Percentiles rank a stretch among this genome's conserved stretches.
phyloP scores from a whole-genome alignment of 2,329 filamentous ascomycete genomes.

The Tothia fuscella region DNA sequence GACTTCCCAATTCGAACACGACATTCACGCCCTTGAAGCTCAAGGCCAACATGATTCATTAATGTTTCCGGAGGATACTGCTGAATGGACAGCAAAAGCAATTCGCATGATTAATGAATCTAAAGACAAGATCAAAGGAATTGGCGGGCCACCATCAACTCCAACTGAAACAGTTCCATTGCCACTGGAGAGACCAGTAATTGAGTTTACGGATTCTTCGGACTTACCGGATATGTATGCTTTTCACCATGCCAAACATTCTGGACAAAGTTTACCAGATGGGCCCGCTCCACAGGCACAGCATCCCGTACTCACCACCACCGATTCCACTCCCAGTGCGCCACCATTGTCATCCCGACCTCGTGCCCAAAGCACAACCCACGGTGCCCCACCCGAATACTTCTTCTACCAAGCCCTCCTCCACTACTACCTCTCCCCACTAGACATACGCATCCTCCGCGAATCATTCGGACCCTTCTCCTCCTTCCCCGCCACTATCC shows the following conservation, averaged over 20 bases:
- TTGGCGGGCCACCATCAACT: slow-evolving; percentile 49
- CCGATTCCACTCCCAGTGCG: not conserved
- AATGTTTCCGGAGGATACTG: slow-evolving; percentile 79
- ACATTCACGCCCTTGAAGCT: slow-evolving; percentile 59
- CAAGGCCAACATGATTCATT: slow-evolving; percentile 85
- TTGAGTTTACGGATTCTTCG: slow-evolving; percentile 35
- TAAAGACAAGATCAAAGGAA: slow-evolving; percentile 61
- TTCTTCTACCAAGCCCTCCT: slow-evolving; percentile 82
- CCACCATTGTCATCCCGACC: not conserved
- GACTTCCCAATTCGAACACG: slow-evolving; percentile 63
- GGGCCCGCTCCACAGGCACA: slow-evolving; percentile 13
- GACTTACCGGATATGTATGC: slow-evolving; percentile 41
- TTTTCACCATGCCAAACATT: slow-evolving; percentile 35
- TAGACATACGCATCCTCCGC: slow-evolving; percentile 88
- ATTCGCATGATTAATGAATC: slow-evolving; percentile 60
- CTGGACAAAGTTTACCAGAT: slow-evolving; percentile 28
- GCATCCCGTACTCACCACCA: slow-evolving; percentile 11
- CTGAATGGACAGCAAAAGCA: slow-evolving; percentile 78
- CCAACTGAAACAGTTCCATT: slow-evolving; percentile 21
- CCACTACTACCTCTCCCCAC: slow-evolving; percentile 78
- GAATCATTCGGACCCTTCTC: slow-evolving; percentile 76
- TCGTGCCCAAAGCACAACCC: not conserved
- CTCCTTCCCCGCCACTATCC: slow-evolving; percentile 69
- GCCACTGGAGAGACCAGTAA: slow-evolving; percentile 35
- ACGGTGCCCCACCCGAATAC: slow-evolving; percentile 43